Evolutionary conservation across 768 basidiomycete genomes (phyloP).

Genomic region (Pleurotus djamor): DNA sequence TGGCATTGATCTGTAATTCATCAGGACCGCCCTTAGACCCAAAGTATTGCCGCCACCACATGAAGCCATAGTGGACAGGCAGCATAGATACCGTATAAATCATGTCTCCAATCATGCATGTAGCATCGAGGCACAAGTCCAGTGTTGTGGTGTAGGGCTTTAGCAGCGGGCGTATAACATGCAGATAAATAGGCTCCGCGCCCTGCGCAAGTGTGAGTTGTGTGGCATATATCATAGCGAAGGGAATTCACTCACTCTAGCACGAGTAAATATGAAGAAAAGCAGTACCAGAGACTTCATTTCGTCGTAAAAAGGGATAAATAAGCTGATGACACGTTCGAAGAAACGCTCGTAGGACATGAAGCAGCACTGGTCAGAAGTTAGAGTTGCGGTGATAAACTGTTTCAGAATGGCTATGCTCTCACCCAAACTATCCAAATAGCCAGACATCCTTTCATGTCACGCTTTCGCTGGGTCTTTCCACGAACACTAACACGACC

Average conservation of each 20-base stretch:
- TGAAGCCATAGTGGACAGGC: constrained; percentile 30
- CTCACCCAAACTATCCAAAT: constrained; percentile 88
- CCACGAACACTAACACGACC: constrained; percentile 67
- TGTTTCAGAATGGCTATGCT: constrained; percentile 7
- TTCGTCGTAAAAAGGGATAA: constrained; percentile 84
- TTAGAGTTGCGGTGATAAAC: not conserved
- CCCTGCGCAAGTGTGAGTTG: constrained; percentile 45
- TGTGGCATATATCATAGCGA: not conserved
- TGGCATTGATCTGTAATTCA: not conserved
- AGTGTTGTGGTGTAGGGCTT: constrained; percentile 71
- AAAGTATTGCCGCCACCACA: constrained; percentile 34
- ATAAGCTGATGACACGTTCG: constrained; percentile 63
- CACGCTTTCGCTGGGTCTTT: constrained; percentile 72
- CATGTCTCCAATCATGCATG: constrained; percentile 65
- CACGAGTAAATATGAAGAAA: constrained; percentile 75
- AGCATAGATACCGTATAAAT: constrained; percentile 38
- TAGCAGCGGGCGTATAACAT: constrained; percentile 75
- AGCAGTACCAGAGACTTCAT: constrained; percentile 71
- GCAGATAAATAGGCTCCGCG: constrained; percentile 82
- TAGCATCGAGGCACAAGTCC: constrained; percentile 61
- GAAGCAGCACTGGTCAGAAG: constrained; percentile 56
- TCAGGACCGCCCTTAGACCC: constrained; percentile 8
- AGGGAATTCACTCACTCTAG: constrained; percentile 46
- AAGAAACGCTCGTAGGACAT: constrained; percentile 63
- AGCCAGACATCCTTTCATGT: constrained; percentile 82